Percentiles rank a stretch among this genome's conserved stretches.
Evolutionary conservation across 208 protist species (phyloP).

Genomic region (Entamoeba moshkovskii): DNA sequence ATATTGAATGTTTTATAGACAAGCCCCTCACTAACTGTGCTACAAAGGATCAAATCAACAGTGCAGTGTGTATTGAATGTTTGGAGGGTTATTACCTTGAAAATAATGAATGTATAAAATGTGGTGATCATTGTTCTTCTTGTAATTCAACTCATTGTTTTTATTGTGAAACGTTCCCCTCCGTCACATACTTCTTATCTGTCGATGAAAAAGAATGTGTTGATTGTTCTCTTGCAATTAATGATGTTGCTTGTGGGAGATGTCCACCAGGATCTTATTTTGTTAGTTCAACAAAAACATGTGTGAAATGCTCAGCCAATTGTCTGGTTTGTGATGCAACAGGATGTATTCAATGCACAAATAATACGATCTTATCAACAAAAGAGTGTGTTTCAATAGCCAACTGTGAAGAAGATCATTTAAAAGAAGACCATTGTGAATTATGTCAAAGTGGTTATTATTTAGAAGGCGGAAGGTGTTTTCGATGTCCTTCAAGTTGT

Average conservation of each 20-base stretch:
- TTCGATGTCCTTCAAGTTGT: too few species aligned
- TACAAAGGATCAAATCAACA: not conserved
- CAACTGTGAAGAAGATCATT: too few species aligned
- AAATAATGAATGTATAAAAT: not conserved
- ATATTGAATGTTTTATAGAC: not conserved
- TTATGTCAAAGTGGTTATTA: too few species aligned
- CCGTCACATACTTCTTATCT: not conserved
- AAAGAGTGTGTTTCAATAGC: too few species aligned
- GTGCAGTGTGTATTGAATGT: not conserved
- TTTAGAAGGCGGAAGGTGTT: too few species aligned
- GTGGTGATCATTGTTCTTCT: not conserved
- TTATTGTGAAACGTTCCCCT: not conserved
- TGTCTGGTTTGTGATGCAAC: not conserved
- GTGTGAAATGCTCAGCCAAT: not conserved
- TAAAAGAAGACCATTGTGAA: too few species aligned
- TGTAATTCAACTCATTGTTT: not conserved
- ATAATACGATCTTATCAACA: too few species aligned
- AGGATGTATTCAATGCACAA: not conserved
- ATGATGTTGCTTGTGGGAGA: not conserved
- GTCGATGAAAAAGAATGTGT: not conserved
- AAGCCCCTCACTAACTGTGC: not conserved
- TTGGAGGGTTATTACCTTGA: not conserved
- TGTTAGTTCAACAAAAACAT: not conserved
- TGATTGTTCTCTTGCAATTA: not conserved
- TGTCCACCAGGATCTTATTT: not conserved